phyloP scores from a whole-genome alignment of 768 basidiomycete species.

The Mycena rebaudengoi region DNA sequence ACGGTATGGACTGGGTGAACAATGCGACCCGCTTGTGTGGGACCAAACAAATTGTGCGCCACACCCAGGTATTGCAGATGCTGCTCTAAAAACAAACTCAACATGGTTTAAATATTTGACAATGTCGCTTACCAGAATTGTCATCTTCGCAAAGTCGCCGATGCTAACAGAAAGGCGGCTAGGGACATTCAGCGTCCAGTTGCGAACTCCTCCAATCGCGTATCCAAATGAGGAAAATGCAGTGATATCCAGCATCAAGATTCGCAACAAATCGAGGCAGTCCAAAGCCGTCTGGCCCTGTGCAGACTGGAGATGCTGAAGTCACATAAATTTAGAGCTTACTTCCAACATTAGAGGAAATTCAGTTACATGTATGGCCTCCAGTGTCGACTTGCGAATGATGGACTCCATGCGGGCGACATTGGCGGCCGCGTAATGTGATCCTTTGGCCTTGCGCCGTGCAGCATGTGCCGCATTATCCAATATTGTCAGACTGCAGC shows the following conservation, averaged over 20 bases:
- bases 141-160: neutral
- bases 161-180: neutral
- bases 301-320: neutral
- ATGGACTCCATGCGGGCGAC: conserved; percentile 73
- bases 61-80: no score
- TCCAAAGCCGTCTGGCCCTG: neutral
- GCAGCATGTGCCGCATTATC: conserved; percentile 72
- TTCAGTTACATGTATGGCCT: conserved; percentile 65
- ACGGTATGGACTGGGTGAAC: no score
- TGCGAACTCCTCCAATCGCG: neutral
- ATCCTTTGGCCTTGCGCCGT: conserved; percentile 75
- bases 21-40: no score
- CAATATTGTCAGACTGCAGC: conserved; percentile 77
- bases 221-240: conserved; percentile 1
- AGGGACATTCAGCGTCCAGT: neutral
- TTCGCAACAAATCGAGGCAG: neutral
- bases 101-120: neutral
- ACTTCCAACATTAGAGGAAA: neutral
- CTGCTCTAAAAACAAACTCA: conserved; percentile 29
- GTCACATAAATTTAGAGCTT: neutral
- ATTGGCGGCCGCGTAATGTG: conserved; percentile 70
- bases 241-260: neutral
- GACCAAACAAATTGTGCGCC: no score
- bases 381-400: conserved; percentile 65
- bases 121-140: neutral